Base-by-base conservation (phyloP, 805 yeast species). In the Danielozyma ontarioensis region DNA sequence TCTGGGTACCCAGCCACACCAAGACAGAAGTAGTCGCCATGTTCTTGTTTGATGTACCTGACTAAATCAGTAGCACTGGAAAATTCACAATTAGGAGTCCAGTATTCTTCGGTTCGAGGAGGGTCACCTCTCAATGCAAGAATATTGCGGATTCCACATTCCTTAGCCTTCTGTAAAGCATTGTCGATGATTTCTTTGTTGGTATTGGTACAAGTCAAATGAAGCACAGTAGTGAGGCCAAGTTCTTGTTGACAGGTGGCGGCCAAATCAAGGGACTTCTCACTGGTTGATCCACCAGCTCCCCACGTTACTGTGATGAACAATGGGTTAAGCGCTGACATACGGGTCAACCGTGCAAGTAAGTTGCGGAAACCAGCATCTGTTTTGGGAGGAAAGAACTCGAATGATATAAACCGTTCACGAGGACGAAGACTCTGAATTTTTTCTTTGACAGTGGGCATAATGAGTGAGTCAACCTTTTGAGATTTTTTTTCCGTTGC, bases 1-100 rank as follows among this genome's bases (percentile, higher is more conserved):
- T 90, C 98, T 6, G 98, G 96, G 57, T 90, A 90, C 1, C 94
- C 97, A 2, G 98, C 98, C 12, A 90, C 98, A 39, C 98, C 98
- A 35, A 90, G 69, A 53, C 96, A 84, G 61, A 90, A 90, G 46
- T 79, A 82, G 51, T 84, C 84, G 3, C 86, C 93, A 53, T 89
- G 69, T 30, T 76, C 56, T 34, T 68, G 44, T 45, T 74, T 77
- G 45, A 93, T 89, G 55, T 90, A 89, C 44, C 64, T 72, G 8
- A 93, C 95, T 39, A 93, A 72, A 55, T 93, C 98, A 1, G 76
- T 82, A 1, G 98, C 97, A 52, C 80, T 71, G 41, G 68, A 64
- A 60, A 88, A 89, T 34, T 76, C 82, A 35, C 72, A 64, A 35
- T 64, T 49, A 5, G 72, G 69, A 5, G 68, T 59, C 68, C 78